These are phyloP conservation scores for Tolypocladium guangdongense DNA, from an alignment of 2,329 filamentous ascomycete species.

Conservation along the genomic window DNA sequence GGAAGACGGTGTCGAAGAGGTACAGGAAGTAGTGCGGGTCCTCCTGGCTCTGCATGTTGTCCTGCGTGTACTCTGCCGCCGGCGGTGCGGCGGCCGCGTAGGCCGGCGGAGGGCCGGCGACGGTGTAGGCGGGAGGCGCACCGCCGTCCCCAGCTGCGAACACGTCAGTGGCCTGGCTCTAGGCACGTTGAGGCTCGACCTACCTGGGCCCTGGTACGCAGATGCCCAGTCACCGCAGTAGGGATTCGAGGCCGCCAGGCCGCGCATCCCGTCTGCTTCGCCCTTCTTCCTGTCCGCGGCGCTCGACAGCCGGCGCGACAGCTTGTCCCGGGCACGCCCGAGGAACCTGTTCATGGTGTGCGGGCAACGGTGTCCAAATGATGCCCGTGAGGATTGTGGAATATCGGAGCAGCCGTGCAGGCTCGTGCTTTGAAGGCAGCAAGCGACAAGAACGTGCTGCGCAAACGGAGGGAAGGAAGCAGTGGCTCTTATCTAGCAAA, in stretches of 20 bases:
- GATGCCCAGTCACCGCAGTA: not conserved
- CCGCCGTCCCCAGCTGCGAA: conserved; percentile 6
- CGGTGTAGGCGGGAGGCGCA: conserved; percentile 23
- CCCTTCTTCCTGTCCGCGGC: not conserved
- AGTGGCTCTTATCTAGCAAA: not conserved
- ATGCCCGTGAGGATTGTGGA: no score
- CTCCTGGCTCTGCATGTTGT: conserved; percentile 28
- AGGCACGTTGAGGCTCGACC: not conserved
- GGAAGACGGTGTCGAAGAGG: conserved; percentile 76
- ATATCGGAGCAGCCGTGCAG: no score
- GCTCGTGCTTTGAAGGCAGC: not conserved
- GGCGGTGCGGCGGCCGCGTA: not conserved
- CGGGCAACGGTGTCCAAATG: no score
- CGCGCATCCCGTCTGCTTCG: not conserved
- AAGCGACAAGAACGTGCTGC: not conserved
- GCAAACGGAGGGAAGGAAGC: not conserved
- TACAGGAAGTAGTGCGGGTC: conserved; percentile 66
- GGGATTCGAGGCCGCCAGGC: not conserved
- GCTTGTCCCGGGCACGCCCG: not conserved
- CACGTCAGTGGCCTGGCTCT: not conserved
- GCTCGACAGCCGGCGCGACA: not conserved
- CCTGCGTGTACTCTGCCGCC: not conserved
- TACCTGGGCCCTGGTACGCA: not conserved
- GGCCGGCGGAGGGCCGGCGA: conserved; percentile 1
- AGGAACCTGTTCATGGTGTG: not conserved